Evolutionary conservation across 225 moss, liverwort and hornwort species (phyloP), one percentile per base, ranked within the genome.

Genomic region (Sphagnum contortum): DNA sequence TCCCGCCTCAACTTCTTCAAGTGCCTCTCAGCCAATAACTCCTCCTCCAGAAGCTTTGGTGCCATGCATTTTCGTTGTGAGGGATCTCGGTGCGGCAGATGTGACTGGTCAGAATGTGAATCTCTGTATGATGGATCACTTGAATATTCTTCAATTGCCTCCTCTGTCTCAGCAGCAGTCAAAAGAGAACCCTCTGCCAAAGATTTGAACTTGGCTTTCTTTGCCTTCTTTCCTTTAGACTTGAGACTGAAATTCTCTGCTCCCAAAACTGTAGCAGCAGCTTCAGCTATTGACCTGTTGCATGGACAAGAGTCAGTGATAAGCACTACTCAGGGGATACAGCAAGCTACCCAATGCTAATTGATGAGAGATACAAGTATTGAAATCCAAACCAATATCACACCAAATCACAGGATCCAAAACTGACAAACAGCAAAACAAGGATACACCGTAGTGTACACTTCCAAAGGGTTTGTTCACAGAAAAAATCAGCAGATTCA

Each of bases 131-230:
- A 75, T 61, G 81, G 87, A 70, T 89, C 85, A 44, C 72, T 77
- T 52, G 52, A 52, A 63, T 73, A 76, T 5, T 87, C 89, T 53
- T 88, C 90, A 56, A 76, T 79, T 65, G 69, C 71, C 2, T 76
- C 78, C 51, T 87, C 74, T 6, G 89, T 88, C 60, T 87, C 86
- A 14, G 78, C 71, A 46, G 80, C 91, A 57, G 87, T 80, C 74
- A 83, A 71, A 60, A 91, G 76, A 49, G 94, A 83, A 55, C 89
- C 83, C 62, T 85, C 87, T 71, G 83, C 75, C 69, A 96, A 64
- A 61, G 90, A 92, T 59, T 82, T 96, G 76, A 96, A 96, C 80
- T 96, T 96, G 3, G 88, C 80, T 65, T 86, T 89, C 81, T 96
- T 92, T 69, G 82, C 57, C 74, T 90, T 92, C 79, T 85, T 72